Percentiles rank a stretch among this genome's conserved stretches.
phyloP scores from a whole-genome alignment of 2,329 filamentous ascomycete species.

The Pestalotiopsis sp. region DNA sequence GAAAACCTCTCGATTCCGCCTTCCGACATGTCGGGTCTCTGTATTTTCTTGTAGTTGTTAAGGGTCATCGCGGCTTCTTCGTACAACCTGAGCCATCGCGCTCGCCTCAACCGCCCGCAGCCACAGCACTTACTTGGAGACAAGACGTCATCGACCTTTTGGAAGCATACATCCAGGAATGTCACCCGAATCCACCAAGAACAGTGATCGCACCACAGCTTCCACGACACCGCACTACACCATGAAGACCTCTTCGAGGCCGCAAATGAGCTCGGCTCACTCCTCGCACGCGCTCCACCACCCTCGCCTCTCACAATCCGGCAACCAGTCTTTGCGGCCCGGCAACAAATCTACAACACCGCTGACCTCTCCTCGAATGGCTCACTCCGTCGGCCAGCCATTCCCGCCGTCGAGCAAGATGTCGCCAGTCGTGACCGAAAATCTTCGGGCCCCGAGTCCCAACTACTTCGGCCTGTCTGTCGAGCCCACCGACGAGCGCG shows the following conservation, averaged over 20 bases:
- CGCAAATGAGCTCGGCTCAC: constrained; percentile 28
- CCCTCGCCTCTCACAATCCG: constrained; percentile 37
- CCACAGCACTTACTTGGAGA: not conserved
- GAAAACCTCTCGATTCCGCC: not conserved
- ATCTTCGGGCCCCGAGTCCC: constrained; percentile 62
- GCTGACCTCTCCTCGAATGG: constrained; percentile 48
- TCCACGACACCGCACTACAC: constrained; percentile 28
- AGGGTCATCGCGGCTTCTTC: not conserved
- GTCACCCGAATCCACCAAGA: constrained; percentile 1
- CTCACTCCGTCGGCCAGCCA: constrained; percentile 56
- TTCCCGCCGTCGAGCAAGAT: constrained; percentile 46
- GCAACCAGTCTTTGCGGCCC: constrained; percentile 38
- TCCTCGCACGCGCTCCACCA: constrained; percentile 23
- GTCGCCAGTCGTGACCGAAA: constrained; percentile 39
- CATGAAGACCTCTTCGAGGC: constrained; percentile 33
- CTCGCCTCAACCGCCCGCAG: not conserved
- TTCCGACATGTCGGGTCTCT: constrained; percentile 8
- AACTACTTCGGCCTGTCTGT: constrained; percentile 84
- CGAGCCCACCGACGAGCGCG: constrained; percentile 61
- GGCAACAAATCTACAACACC: constrained; percentile 50
- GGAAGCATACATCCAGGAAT: not conserved
- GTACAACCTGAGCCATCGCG: not conserved
- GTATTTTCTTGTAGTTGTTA: not conserved
- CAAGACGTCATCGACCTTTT: constrained; percentile 1
- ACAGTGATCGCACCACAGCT: constrained; percentile 7